These are phyloP conservation scores for Fusarium sp. DNA, from an alignment of 2,329 filamentous ascomycete species.

Conservation along the genomic window DNA sequence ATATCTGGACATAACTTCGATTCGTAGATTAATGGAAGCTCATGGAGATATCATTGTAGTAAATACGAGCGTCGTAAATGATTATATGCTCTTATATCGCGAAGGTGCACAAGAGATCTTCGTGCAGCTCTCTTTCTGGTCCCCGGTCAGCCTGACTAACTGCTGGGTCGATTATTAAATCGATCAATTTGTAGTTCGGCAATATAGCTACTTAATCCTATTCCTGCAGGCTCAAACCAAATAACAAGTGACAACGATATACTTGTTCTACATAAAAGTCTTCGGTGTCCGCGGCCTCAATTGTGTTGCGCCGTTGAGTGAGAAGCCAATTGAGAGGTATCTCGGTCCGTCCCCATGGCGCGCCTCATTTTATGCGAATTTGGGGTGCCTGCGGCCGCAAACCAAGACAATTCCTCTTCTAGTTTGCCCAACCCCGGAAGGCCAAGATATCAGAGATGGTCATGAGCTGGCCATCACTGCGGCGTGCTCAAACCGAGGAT, in stretches of 20 bases:
- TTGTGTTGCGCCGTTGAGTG: too few relatives aligned
- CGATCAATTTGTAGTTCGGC: fast-evolving
- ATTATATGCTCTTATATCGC: fast-evolving
- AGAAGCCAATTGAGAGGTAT: not conserved
- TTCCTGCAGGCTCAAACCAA: fast-evolving
- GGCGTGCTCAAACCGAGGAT: not conserved
- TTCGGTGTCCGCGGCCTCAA: too few relatives aligned
- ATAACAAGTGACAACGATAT: not conserved
- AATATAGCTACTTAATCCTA: fast-evolving
- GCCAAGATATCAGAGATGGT: not conserved
- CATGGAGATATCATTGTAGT: fast-evolving
- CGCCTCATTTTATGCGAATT: not conserved
- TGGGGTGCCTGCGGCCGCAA: not conserved
- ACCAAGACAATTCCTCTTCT: not conserved
- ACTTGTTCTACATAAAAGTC: not conserved
- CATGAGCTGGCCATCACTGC: not conserved
- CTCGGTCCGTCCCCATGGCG: too few relatives aligned
- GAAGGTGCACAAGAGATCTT: fast-evolving
- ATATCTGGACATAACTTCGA: too few relatives aligned
- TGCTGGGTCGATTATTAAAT: too few relatives aligned
- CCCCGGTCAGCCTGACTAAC: too few relatives aligned
- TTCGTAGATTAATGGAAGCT: not conserved
- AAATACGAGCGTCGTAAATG: fast-evolving
- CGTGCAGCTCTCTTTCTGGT: not conserved
- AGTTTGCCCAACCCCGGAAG: not conserved